Base-by-base conservation (phyloP, 768 basidiomycete genomes). In the Leccinum disarticulatum region DNA sequence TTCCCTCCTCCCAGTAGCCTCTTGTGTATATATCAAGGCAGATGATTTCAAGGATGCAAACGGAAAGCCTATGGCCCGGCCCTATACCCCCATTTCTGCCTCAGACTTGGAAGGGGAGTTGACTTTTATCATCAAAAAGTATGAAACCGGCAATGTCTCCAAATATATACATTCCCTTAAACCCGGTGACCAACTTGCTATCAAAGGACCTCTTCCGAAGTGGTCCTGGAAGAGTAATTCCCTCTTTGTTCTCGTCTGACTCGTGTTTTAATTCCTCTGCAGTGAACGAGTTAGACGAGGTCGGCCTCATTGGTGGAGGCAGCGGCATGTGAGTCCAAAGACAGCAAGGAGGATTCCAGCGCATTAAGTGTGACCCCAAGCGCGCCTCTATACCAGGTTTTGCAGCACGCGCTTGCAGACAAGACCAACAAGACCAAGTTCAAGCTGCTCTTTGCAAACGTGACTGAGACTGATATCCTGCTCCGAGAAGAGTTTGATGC, bases 201-300 rank as follows among this genome's bases (percentile, higher is more conserved):
- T 99, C 75, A 98, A 98, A 78, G 97, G 93, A 10, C 97, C 97
- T 15, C 84, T 97, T 59, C 71, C 77, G 61, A 99, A 98, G 76
- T 91, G 88, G 79, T 81, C 87, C 19, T 95, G 90, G 83, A 87
- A 93, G 76, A 79, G 91, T 91, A 63, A 48, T 71, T 19, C 13
- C 13, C 27, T 11, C 22, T 57, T 33, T 41, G 22, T 43, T 22
- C 35, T 33, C 25, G 55, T 58, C 6, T 9, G 30, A 56, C 52
- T 13, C 27, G 47, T 25, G 22, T 62, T 46, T 55, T 48, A 52
- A 52, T 31, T 31, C 10, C 38, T 61, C n/a, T 51, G n/a, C 63
- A 93, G 91, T 80, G 64, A 92, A 93, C 72, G 84, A 93, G 73
- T 87, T 89, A 55, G 91, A 95, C 22, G 80, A 94, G 65, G 87